Percentiles rank a stretch among this genome's conserved stretches.
Conservation (phyloP, 148 eudicot species). For the Spergularia bocconei region DNA sequence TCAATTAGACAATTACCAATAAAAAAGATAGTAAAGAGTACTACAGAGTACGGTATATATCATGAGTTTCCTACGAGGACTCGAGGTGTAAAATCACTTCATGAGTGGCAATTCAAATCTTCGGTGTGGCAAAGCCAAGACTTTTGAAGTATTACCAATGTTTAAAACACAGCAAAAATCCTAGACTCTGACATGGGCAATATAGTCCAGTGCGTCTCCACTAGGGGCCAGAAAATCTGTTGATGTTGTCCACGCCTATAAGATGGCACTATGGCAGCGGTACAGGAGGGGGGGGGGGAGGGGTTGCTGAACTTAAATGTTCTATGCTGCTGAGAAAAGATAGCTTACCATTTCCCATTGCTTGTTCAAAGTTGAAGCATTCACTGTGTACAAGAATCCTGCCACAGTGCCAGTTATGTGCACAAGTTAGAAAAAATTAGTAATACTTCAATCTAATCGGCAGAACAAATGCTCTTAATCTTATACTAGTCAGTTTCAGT, state of each 20-base stretch:
- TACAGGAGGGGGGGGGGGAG: background rate
- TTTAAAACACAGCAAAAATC: no score
- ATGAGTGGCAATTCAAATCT: no score
- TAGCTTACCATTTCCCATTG: slow-evolving; percentile 68
- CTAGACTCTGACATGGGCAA: no score
- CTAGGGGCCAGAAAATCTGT: no score
- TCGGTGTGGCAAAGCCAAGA: no score
- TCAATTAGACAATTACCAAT: no score
- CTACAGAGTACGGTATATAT: no score
- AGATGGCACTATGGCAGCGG: background rate
- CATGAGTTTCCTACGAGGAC: no score
- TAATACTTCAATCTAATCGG: background rate
- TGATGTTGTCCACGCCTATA: background rate
- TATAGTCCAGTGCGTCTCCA: no score
- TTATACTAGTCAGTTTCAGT: background rate
- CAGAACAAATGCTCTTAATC: background rate
- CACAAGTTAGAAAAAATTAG: slow-evolving; percentile 3
- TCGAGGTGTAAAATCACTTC: no score
- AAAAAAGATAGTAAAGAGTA: no score
- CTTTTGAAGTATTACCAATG: no score
- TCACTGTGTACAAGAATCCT: slow-evolving; percentile 86
- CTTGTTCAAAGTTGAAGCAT: slow-evolving; percentile 88
- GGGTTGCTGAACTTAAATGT: background rate
- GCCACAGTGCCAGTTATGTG: slow-evolving; percentile 23
- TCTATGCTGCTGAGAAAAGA: slow-evolving; percentile 4